Percentiles rank a stretch among this genome's conserved stretches.
Evolutionary conservation across 495 filamentous ascomycete genomes (phyloP).

Genomic region (Talaromyces borbonicus): DNA sequence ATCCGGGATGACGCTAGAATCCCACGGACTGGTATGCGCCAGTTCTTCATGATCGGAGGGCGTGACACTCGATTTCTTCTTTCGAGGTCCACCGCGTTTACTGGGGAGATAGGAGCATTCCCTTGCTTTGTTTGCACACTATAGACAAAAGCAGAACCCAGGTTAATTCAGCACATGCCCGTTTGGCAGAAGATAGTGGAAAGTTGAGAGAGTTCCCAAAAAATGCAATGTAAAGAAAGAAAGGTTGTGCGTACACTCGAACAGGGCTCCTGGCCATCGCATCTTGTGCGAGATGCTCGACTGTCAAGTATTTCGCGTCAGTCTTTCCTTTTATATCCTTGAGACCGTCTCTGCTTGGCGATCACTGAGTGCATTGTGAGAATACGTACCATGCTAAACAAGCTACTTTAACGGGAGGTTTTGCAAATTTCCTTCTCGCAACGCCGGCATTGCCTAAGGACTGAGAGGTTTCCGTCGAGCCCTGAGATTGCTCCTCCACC

Average conservation of each 20-base stretch:
- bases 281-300: slow-evolving; percentile 48
- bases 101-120: slow-evolving; percentile 48
- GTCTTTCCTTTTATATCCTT: slow-evolving; percentile 3
- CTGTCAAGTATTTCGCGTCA: slow-evolving; percentile 20
- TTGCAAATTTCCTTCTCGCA: slow-evolving; percentile 39
- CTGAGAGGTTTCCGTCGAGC: not conserved
- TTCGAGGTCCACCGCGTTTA: slow-evolving; percentile 46
- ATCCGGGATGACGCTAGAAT: not conserved
- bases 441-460: slow-evolving; percentile 4
- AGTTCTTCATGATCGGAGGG: not conserved
- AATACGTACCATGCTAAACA: slow-evolving; percentile 48
- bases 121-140: slow-evolving; percentile 44
- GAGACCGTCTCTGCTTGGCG: not conserved
- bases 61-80: slow-evolving; percentile 7
- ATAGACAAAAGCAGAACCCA: slow-evolving; percentile 6
- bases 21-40: not conserved
- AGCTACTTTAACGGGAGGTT: slow-evolving; percentile 54
- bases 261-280: slow-evolving; percentile 47
- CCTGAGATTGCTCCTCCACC: not conserved
- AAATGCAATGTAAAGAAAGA: slow-evolving; percentile 1
- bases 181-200: not conserved
- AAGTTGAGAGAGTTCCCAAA: not conserved
- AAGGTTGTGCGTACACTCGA: slow-evolving; percentile 37
- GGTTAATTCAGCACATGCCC: slow-evolving; percentile 1
- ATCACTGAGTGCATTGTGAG: slow-evolving; percentile 5